Conservation (phyloP, 805 yeast genomes). For the Yarrowia divulgata region DNA sequence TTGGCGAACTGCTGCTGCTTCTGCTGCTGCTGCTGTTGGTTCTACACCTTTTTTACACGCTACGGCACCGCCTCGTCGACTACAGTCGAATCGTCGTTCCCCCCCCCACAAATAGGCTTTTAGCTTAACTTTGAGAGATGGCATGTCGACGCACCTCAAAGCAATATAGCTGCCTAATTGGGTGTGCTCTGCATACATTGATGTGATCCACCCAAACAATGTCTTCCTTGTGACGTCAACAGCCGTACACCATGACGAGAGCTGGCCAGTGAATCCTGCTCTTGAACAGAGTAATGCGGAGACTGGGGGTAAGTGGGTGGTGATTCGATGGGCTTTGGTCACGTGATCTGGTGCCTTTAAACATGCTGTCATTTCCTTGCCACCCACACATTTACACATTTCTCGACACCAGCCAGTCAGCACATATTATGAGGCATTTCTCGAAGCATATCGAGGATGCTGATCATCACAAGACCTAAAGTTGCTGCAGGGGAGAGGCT, state of each 20-base stretch:
- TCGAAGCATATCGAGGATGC: slow-evolving; percentile 33
- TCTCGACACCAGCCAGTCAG: neutral
- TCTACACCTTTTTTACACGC: no score
- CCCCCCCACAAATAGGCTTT: neutral
- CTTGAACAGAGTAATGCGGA: neutral
- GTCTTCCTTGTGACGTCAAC: slow-evolving; percentile 22
- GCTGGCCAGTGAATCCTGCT: neutral
- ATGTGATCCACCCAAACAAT: slow-evolving; percentile 37
- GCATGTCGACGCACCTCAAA: slow-evolving; percentile 37
- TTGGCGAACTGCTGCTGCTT: no score
- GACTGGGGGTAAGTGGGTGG: neutral
- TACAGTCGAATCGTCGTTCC: no score
- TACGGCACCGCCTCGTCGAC: slow-evolving; percentile 23
- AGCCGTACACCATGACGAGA: neutral
- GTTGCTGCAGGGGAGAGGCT: slow-evolving; percentile 37
- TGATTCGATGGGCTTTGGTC: neutral
- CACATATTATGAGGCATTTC: slow-evolving; percentile 37
- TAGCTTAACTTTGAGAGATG: slow-evolving; percentile 13
- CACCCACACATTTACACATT: no score
- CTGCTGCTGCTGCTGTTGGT: no score
- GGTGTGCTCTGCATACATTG: slow-evolving; percentile 32
- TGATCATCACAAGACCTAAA: slow-evolving; percentile 34
- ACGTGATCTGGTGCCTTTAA: neutral
- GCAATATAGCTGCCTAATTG: slow-evolving; percentile 39
- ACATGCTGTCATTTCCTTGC: no score